phyloP scores from a whole-genome alignment of 352 stramenopile species.

The Phytopythium ostracodes region DNA sequence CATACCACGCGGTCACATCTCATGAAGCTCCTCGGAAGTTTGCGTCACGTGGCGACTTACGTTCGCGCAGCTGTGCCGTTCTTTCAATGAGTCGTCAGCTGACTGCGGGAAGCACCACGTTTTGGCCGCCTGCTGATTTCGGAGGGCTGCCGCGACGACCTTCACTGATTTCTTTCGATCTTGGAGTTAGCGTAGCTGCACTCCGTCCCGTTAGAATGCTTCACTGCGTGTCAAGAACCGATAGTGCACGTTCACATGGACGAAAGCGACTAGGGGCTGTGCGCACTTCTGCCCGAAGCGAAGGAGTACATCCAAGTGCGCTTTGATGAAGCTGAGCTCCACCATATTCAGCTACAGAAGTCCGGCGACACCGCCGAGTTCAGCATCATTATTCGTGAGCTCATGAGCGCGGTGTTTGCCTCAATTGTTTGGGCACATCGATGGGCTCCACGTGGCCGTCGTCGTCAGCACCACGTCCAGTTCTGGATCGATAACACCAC shows the following conservation, averaged over 20 bases:
- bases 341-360: conserved; percentile 2
- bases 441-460: not conserved
- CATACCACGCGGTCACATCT: conserved; percentile 5
- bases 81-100: conserved; percentile 6
- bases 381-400: conserved; percentile 14
- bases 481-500: conserved; percentile 18
- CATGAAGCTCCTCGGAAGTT: conserved; percentile 1
- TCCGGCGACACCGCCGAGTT: not conserved
- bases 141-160: not conserved
- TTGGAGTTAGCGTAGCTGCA: not conserved
- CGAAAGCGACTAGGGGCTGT: conserved; percentile 14
- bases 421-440: conserved; percentile 1
- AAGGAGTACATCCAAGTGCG: conserved; percentile 8
- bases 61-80: conserved; percentile 3
- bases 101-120: not conserved
- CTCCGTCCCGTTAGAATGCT: conserved; percentile 6
- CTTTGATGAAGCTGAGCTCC: conserved; percentile 5
- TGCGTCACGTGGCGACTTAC: conserved; percentile 11
- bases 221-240: not conserved
- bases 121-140: not conserved
- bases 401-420: conserved; percentile 12
- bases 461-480: conserved; percentile 6
- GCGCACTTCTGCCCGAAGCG: conserved; percentile 9
- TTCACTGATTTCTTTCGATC: conserved; percentile 9
- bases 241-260: conserved; percentile 12